Base-by-base conservation (phyloP, 2,329 filamentous ascomycete genomes). In the Epichloe scottii region DNA sequence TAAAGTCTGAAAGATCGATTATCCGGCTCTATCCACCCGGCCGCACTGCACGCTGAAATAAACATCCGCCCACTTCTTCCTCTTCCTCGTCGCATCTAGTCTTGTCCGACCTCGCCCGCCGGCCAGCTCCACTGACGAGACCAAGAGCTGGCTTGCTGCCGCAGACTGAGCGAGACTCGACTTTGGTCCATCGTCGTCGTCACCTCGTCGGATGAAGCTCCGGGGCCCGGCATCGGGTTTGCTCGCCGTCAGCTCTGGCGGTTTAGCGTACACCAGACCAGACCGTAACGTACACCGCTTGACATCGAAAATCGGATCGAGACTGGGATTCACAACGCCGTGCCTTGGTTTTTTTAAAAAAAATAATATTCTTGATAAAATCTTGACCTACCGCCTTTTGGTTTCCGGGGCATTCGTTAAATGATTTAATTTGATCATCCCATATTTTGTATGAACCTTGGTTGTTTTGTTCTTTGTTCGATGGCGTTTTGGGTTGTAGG, bases 401-500 rank as follows among this genome's bases (percentile, higher is more conserved):
- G 6, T 8, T 34, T 45, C 11, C n/a, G 17, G 12, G 15, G n/a
- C 35, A 33, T 39, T 17, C 15, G 12, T 48, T 8, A 5, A 15
- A n/a, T 10, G 23, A n/a, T 17, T 43, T 44, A 8, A 44, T 33
- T 44, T 5, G 21, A 7, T 6, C 5, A 11, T 26, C 5, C 34
- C 12, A 6, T 17, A 7, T 39, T 5, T 48, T 19, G 23, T 21
- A 15, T 12, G 10, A 6, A 19, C 23, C 10, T 11, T 46, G 11
- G 11, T 46, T 14, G n/a, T 34, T 35, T 19, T n/a, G 4, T 40
- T 33, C 33, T 34, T 11, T 19, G 11, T 63, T 63, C 66, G 57
- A 70, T 66, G 66, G 64, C 61, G 60, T 70, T 63, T 61, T 68
- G 63, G 69, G 65, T 68, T 55, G 65, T 63, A 57, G 62, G 64